Conservation (phyloP, 345 rosid genomes). For the Eucalyptus pauciflora region DNA sequence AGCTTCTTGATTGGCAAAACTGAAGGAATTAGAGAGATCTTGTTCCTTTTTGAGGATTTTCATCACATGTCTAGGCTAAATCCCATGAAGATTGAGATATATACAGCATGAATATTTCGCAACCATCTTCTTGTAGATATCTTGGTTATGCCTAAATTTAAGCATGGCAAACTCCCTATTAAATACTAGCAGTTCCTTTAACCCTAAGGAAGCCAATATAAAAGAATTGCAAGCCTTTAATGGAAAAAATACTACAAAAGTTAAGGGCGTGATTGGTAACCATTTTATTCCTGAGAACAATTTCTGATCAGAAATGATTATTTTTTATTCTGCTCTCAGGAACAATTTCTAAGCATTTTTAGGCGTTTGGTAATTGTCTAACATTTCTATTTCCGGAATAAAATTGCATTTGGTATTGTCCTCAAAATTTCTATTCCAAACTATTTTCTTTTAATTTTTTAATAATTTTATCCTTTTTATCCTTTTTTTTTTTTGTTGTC, state of each 20-base stretch:
- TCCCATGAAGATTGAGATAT: background rate
- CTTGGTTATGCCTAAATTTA: background rate
- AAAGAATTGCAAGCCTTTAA: background rate
- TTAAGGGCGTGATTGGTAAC: too few species aligned
- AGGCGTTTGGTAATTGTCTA: too few species aligned
- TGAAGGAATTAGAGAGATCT: background rate
- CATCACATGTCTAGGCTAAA: background rate
- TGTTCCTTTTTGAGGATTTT: background rate
- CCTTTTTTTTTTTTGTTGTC: too few species aligned
- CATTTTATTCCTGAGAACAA: fast-evolving
- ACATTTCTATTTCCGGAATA: too few species aligned
- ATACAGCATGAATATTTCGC: background rate
- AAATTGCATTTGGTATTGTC: too few species aligned
- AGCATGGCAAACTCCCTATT: background rate
- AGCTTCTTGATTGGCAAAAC: background rate
- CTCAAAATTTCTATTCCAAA: fast-evolving
- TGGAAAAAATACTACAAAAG: background rate
- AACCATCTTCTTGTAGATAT: background rate
- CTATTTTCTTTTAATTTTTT: too few species aligned
- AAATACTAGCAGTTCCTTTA: background rate
- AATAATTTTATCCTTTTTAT: too few species aligned
- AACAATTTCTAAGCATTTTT: too few species aligned
- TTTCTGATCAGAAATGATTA: fast-evolving
- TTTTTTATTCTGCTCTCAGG: fast-evolving
- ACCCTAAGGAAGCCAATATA: background rate